These are phyloP conservation scores for Candida odintsovae DNA, from an alignment of 805 yeast species.

Conservation along the genomic window DNA sequence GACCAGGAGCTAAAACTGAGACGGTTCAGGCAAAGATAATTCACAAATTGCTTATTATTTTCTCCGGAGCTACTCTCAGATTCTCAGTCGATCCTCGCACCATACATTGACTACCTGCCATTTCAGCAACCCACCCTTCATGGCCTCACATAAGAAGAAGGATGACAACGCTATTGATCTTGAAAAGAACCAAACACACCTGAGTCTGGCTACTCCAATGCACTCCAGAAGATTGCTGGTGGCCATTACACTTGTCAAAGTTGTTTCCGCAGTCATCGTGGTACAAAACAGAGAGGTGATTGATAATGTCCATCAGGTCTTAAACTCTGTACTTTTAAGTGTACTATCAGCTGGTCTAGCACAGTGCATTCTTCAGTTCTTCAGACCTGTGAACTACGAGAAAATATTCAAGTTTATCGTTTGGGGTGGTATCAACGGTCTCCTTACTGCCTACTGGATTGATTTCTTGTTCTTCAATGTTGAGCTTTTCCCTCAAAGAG, in stretches of 20 bases:
- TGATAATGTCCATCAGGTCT: slow-evolving; percentile 18
- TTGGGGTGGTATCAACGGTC: slow-evolving; percentile 61
- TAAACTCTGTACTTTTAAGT: slow-evolving; percentile 22
- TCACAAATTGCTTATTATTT: too few species aligned
- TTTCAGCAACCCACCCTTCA: not conserved
- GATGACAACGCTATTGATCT: slow-evolving; percentile 7
- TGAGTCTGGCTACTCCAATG: not conserved
- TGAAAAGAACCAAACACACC: slow-evolving; percentile 13
- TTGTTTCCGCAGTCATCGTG: slow-evolving; percentile 2
- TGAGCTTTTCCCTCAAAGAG: slow-evolving; percentile 32
- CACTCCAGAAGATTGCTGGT: slow-evolving; percentile 8
- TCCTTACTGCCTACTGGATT: slow-evolving; percentile 50
- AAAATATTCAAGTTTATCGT: slow-evolving; percentile 38
- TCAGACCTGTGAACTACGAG: slow-evolving; percentile 14
- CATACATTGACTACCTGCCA: not conserved
- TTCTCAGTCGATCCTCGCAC: not conserved
- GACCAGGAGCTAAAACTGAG: too few species aligned
- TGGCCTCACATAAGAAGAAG: not conserved
- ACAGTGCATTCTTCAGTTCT: slow-evolving; percentile 20
- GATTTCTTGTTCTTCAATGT: slow-evolving; percentile 35
- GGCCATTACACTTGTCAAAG: slow-evolving; percentile 3
- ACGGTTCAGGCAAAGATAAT: too few species aligned
- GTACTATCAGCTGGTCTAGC: slow-evolving; percentile 18
- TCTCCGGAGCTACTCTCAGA: not conserved
- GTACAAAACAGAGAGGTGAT: slow-evolving; percentile 18